phyloP scores from a whole-genome alignment of 129 eudicot species.

The Apium graveolens region DNA sequence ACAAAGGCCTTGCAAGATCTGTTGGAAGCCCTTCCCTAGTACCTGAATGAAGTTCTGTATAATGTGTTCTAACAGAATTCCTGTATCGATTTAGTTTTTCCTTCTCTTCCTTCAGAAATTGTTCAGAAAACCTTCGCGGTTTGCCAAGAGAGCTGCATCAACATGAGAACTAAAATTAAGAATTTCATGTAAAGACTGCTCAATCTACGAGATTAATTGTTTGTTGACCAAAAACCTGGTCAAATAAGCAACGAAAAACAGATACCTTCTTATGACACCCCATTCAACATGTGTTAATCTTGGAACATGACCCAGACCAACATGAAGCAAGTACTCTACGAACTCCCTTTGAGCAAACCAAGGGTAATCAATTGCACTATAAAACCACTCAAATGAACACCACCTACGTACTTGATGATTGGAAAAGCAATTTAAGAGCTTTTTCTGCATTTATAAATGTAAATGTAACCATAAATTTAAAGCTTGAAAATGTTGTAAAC shows the following conservation, averaged over 20 bases:
- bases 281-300: conserved; percentile 67
- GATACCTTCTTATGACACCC: conserved; percentile 72
- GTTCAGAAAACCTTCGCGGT: conserved; percentile 53
- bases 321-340: conserved; percentile 55
- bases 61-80: conserved; percentile 55
- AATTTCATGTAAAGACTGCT: background rate
- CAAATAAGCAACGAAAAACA: background rate
- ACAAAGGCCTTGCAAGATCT: conserved; percentile 52
- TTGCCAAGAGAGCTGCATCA: conserved; percentile 59
- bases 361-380: conserved; percentile 70
- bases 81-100: conserved; percentile 51
- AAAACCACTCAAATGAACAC: conserved; percentile 70
- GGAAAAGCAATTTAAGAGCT: conserved; percentile 40
- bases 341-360: conserved; percentile 73
- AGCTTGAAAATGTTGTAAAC: background rate
- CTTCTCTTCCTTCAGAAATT: conserved; percentile 48
- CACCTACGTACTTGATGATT: conserved; percentile 37
- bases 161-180: conserved; percentile 5
- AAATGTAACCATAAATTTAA: background rate
- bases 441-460: conserved; percentile 34
- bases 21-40: conserved; percentile 55
- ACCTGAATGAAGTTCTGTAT: conserved; percentile 49
- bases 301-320: conserved; percentile 58
- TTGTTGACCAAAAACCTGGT: background rate
- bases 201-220: background rate